Base-by-base conservation (phyloP, 192 early-diverging fungal genomes). In the Umbelopsis isabellina region DNA sequence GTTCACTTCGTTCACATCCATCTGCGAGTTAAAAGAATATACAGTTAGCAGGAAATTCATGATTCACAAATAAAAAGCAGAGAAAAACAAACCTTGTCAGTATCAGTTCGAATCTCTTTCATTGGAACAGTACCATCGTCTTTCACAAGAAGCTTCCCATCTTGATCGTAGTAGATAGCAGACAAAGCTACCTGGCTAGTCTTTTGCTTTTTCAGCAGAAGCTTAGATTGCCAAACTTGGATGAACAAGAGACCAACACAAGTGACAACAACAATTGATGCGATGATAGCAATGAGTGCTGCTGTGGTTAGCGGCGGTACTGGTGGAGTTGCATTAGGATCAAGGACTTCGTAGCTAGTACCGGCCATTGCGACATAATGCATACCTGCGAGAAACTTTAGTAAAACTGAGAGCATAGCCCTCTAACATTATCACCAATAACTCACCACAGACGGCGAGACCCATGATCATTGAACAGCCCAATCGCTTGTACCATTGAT, bases 381-480 rank as follows among this genome's bases (percentile, higher is more conserved):
- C 74, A 79, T 77, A 4, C 75, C 81, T 75, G 58, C 46, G 35
- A 35, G 45, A 27, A 37, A 46, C 58, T 15, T 22, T 70, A 37
- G 20, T 13, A 47, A 50, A 6, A 18, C 2, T 27, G 1, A 25
- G 49, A 23, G 12, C 30, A 22, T 35, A 12, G 4, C 47, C 25
- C 1, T 37, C 46, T 49, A 16, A 49, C 20, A 49, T 49, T 4
- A 61, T 35, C 18, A 2, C 2, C 11, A 35, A 30, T 18, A 61
- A 67, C 68, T 67, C 83, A 73, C 75, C 82, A 45, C 72, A 82
- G 3, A 84, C 72, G 46, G 83, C 83, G 8, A 75, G 7, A 0
- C 68, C 80, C 75, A 86, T 75, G 13, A 84, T 46, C 70, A 84
- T 69, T 4, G 84, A 78, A 66, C 78, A 80, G 12, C 75, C 80